Evolutionary conservation across 768 basidiomycete species (phyloP), one percentile per base, ranked within the genome.

Genomic region (Amanita rubescens): DNA sequence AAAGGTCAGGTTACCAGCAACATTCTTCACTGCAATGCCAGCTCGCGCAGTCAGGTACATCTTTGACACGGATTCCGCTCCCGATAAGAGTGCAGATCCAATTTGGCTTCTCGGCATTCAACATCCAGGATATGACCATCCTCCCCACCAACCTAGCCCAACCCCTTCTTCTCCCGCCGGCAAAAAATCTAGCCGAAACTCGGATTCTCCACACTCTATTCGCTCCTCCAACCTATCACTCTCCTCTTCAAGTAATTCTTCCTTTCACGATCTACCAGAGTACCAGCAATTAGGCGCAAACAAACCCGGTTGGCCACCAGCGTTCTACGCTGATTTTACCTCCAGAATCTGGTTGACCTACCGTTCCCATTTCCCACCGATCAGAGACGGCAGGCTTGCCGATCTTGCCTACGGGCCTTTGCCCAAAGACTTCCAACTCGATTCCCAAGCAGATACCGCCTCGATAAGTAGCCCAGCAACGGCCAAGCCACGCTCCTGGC

Each of bases 301-400:
- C 44, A 63, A 79, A 55, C 77, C 80, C 0, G 67, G 79, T 61
- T 92, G 90, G 90, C 89, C 90, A 0, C 78, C 84, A 7, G 77
- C 79, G 33, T 96, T 96, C 65, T 93, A 94, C 62, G 75, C 78
- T 11, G 94, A 97, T 69, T 97, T 95, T 66, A 84, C 84, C 0
- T 90, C 90, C 0, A 76, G 87, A 5, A 75, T 96, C 48, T 96
- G 92, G 87, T 77, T 94, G 41, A 95, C 94, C 0, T 98, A 98
- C 69, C 88, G 94, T 20, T 84, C 84, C 1, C 86, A 92, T 37
- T 95, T 94, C 57, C 66, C 80, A 0, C 86, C 91, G 2, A 94
- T 98, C 60, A 75, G 82, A 39, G 85, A 91, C 64, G 75, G 73
- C 0, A 68, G 68, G 2, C 57, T 76, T 34, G 69, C 59, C 2